Evolutionary conservation across 176 grass and related monocot species (phyloP).

Genomic region (Coix lacrymajobi): DNA sequence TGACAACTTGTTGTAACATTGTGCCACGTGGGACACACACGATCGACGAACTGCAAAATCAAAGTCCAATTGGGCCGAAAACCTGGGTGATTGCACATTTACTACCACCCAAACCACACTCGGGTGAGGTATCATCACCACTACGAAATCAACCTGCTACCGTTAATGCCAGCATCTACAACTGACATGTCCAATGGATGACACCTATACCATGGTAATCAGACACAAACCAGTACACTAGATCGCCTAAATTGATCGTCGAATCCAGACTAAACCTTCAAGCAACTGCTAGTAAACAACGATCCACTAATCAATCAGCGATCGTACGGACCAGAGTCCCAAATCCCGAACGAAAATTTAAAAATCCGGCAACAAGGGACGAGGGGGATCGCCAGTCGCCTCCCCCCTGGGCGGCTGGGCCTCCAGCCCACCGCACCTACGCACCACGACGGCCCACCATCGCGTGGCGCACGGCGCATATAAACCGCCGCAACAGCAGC

Average conservation of each 20-base stretch:
- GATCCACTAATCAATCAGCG: not conserved
- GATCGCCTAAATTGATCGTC: constrained; percentile 5
- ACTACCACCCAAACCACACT: not conserved
- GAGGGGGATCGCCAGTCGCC: not conserved
- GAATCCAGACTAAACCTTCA: not conserved
- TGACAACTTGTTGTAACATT: not conserved
- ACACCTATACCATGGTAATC: not conserved
- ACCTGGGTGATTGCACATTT: not conserved
- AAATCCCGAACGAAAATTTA: not conserved
- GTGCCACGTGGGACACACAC: not conserved
- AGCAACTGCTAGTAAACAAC: not conserved
- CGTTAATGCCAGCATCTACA: not conserved
- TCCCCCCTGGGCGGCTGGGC: constrained; percentile 38
- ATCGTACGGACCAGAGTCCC: constrained; percentile 3
- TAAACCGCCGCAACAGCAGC: not conserved
- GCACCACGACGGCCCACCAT: constrained; percentile 36
- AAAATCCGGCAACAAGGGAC: not conserved
- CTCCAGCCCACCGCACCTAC: constrained; percentile 36
- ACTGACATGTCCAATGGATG: not conserved
- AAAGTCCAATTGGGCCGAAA: not conserved
- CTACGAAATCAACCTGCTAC: not conserved
- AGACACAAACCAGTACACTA: not conserved
- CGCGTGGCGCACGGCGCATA: not conserved
- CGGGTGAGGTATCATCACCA: not conserved
- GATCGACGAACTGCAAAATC: not conserved